Base-by-base conservation (phyloP, 176 grass and related monocot species). In the Pontederia paniculata region DNA sequence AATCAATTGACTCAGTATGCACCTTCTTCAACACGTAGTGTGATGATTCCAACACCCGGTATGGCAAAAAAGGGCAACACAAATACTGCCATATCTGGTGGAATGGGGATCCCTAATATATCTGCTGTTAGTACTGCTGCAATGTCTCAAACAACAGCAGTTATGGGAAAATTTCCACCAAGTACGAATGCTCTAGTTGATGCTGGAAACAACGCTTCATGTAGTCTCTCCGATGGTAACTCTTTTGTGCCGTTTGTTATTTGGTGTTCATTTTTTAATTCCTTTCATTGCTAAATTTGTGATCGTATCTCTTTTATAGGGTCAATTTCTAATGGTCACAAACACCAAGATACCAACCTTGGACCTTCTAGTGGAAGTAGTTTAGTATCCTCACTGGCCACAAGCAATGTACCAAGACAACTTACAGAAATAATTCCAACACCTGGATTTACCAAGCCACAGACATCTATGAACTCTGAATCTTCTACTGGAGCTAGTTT, bases 391-490 rank as follows among this genome's bases (percentile, higher is more conserved):
- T 70, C 57, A 31, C 52, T 86, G 68, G 67, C 86, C 47, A 82
- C 80, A 62, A 69, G 78, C 57, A 77, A 77, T 57, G 53, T 81
- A 44, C 80, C 74, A 56, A 77, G 72, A 18, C 89, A 88, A 73
- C 67, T 82, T 44, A 76, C 68, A 54, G 84, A 95, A 76, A 97
- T 97, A 86, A 90, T 90, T 31, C 91, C 83, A 42, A 90, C 91
- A 53, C 77, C 91, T 45, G 91, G 86, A 74, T 90, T 90, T 65
- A 81, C 70, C 73, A 76, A 49, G 78, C 76, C 86, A 74, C 81
- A 77, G 65, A 77, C 70, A 15, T 69, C 86, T 62, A 60, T 57
- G 20, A 90, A 88, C 69, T 74, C 86, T 60, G 91, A 87, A 52
- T 87, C 72, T 80, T 73, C 80, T 74, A 90, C 86, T 78, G 86